These are phyloP conservation scores for Hippophae gyantsensis DNA, from an alignment of 306 rosid species.

Conservation along the genomic window DNA sequence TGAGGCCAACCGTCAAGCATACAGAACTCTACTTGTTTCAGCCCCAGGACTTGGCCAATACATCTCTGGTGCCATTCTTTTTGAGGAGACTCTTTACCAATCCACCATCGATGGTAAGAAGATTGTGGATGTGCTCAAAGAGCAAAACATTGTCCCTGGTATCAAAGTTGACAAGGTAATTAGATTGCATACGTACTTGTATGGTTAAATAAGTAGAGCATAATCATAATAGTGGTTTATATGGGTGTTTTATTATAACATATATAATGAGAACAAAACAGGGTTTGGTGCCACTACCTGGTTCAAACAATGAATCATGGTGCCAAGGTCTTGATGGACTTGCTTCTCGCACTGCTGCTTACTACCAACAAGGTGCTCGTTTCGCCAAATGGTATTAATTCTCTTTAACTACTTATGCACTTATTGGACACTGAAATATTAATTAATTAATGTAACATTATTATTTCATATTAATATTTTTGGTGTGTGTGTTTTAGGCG, in stretches of 20 bases:
- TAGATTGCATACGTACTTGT: background rate
- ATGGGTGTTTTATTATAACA: background rate
- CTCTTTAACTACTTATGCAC: background rate
- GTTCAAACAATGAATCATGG: conserved; percentile 79
- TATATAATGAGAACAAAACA: conserved; percentile 1
- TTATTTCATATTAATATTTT: background rate
- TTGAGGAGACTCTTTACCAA: conserved; percentile 85
- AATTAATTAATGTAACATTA: background rate
- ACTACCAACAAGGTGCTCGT: conserved; percentile 80
- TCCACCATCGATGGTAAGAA: conserved; percentile 64
- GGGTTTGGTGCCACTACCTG: conserved; percentile 66
- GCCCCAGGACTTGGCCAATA: conserved; percentile 64
- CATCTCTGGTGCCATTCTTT: conserved; percentile 73
- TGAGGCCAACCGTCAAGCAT: conserved; percentile 79
- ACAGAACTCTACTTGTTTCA: conserved; percentile 59
- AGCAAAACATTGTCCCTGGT: conserved; percentile 66
- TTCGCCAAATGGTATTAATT: conserved; percentile 63
- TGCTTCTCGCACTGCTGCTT: conserved; percentile 71
- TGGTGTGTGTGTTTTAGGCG: conserved; percentile 30
- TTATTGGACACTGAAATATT: background rate
- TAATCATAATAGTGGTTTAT: background rate
- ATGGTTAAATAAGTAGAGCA: background rate
- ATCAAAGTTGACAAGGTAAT: conserved; percentile 73
- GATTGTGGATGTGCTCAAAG: conserved; percentile 54
- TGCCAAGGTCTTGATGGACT: conserved; percentile 92